A percentile compares a stretch with the other conserved stretches of the same genome.
phyloP scores from a whole-genome alignment of 306 rosid species.

The Aeschynomene evenia region DNA sequence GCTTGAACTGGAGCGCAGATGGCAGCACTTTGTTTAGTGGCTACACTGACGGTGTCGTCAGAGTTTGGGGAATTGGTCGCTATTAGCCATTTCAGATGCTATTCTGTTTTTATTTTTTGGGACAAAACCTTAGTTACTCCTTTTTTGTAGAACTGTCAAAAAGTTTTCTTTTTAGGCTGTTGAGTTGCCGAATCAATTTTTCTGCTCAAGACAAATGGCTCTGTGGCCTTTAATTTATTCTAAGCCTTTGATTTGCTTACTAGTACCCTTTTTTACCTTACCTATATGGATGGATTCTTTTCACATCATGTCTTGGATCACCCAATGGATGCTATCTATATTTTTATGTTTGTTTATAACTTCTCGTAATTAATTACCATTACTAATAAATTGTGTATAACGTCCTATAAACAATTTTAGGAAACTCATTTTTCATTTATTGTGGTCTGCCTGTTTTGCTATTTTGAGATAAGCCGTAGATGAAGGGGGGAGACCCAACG shows the following conservation, averaged over 20 bases:
- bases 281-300: constrained; percentile 18
- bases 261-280: background rate
- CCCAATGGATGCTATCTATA: no score
- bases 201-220: constrained; percentile 42
- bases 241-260: constrained; percentile 13
- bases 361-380: no score
- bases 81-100: constrained; percentile 33
- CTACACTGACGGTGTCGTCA: constrained; percentile 85
- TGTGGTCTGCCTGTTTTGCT: no score
- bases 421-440: no score
- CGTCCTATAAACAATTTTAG: no score
- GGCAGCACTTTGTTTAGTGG: constrained; percentile 99
- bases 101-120: constrained; percentile 35
- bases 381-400: no score
- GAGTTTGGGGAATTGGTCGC: constrained; percentile 97
- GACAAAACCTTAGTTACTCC: constrained; percentile 43
- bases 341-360: no score
- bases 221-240: constrained; percentile 46
- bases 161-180: constrained; percentile 30
- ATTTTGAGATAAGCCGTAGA: background rate
- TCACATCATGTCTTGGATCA: background rate
- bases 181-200: constrained; percentile 35
- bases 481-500: no score
- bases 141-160: constrained; percentile 38
- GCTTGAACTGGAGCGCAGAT: constrained; percentile 92